Percentiles rank a stretch among this genome's conserved stretches.
phyloP scores from a whole-genome alignment of 1,284 basidiomycete genomes.

The Retiboletus flavoniger region DNA sequence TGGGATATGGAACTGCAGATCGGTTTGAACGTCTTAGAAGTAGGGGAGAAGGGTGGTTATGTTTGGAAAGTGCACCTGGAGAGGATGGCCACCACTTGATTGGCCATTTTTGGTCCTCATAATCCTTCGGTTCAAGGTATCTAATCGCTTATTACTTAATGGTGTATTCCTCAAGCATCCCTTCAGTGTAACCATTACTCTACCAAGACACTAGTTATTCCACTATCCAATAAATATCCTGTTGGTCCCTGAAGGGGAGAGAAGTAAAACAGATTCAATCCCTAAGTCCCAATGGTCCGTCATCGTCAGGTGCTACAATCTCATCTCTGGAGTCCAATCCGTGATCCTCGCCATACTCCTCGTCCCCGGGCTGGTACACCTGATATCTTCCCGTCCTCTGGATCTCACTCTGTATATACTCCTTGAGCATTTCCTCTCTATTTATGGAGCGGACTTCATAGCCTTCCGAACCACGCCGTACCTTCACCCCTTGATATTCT shows the following conservation, averaged over 20 bases:
- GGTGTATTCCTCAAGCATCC: constrained; percentile 23
- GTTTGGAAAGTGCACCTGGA: constrained; percentile 69
- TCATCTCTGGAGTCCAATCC: constrained; percentile 10
- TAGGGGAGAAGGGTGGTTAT: constrained; percentile 66
- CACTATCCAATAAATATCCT: constrained; percentile 9
- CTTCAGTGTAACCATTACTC: constrained; percentile 27
- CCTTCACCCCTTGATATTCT: constrained; percentile 29
- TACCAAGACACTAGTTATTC: constrained; percentile 24
- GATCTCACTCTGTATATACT: constrained; percentile 53
- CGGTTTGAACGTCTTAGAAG: constrained; percentile 59
- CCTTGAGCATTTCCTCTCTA: constrained; percentile 58
- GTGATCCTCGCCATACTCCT: constrained; percentile 32
- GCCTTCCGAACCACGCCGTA: constrained; percentile 76
- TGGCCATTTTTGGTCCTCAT: constrained; percentile 1
- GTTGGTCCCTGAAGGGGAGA: background rate
- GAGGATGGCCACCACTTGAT: constrained; percentile 26
- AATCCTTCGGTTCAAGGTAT: constrained; percentile 16
- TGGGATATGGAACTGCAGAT: constrained; percentile 57
- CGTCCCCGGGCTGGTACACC: constrained; percentile 57
- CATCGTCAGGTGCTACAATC: constrained; percentile 15
- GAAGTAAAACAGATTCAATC: constrained; percentile 8
- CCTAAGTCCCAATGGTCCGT: constrained; percentile 19
- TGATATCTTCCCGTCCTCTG: constrained; percentile 58
- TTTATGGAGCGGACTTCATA: constrained; percentile 64
- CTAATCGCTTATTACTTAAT: constrained; percentile 37